Percentiles rank a stretch among this genome's conserved stretches.
These are phyloP conservation scores for Funneliformis geosporum DNA, from an alignment of 192 early-diverging fungal species.

Conservation along the genomic window DNA sequence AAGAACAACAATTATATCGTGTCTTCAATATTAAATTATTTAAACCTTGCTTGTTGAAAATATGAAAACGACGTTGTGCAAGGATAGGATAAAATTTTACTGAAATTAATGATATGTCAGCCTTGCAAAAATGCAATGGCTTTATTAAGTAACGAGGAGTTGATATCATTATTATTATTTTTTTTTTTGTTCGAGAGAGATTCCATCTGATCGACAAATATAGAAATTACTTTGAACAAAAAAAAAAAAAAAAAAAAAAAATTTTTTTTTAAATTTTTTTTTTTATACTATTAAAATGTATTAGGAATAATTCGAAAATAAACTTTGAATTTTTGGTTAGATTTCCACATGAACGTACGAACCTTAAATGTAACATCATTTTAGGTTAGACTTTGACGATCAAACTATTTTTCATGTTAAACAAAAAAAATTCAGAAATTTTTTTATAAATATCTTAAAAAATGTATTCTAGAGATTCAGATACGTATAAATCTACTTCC, in stretches of 20 bases:
- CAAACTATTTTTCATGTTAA: neutral
- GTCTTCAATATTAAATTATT: neutral
- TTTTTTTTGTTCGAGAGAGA: no score
- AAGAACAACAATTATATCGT: neutral
- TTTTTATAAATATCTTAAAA: neutral
- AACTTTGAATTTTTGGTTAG: neutral
- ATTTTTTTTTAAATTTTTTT: no score
- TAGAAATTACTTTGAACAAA: no score
- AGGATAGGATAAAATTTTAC: neutral
- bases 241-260: no score
- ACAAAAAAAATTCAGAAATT: neutral
- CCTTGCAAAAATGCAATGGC: neutral
- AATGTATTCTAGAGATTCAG: neutral
- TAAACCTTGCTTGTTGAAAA: neutral
- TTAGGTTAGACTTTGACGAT: neutral
- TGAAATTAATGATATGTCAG: neutral
- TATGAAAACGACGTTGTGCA: neutral
- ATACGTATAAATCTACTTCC: neutral
- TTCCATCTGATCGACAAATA: no score
- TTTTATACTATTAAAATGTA: neutral
- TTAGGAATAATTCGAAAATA: neutral
- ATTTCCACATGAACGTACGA: neutral
- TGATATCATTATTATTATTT: neutral
- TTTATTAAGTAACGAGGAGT: neutral
- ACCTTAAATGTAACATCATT: neutral